These are phyloP conservation scores for Baorangia bicolor DNA, from an alignment of 768 basidiomycete species.

Conservation along the genomic window DNA sequence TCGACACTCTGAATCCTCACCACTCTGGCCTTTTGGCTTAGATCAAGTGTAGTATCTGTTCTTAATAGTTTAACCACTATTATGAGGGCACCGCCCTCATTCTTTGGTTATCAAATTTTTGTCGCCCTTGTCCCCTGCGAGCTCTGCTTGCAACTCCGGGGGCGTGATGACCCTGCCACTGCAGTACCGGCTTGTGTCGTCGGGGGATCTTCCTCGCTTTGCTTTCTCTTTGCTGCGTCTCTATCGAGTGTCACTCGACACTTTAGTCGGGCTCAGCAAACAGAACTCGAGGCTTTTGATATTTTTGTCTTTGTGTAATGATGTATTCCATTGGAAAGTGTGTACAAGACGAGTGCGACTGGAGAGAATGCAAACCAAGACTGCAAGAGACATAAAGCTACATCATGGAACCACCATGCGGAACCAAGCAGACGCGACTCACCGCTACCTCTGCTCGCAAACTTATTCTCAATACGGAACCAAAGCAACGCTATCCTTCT, in stretches of 20 bases:
- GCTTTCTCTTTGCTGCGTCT: slow-evolving; percentile 20
- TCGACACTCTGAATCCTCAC: slow-evolving; percentile 15
- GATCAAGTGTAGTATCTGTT: slow-evolving; percentile 81
- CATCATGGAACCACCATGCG: no score
- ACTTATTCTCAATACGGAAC: slow-evolving; percentile 6
- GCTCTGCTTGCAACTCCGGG: slow-evolving; percentile 45
- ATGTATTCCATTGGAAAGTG: no score
- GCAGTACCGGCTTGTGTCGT: slow-evolving; percentile 56
- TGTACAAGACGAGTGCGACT: no score
- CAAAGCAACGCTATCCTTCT: slow-evolving; percentile 22
- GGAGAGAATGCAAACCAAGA: no score
- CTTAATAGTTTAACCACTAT: slow-evolving; percentile 61
- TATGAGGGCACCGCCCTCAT: slow-evolving; percentile 54
- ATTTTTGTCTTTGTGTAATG: no score
- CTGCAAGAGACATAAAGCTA: no score
- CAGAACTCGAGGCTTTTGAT: no score
- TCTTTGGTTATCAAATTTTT: slow-evolving; percentile 52
- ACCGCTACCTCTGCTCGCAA: no score
- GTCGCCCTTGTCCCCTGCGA: slow-evolving; percentile 23
- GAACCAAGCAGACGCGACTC: no score
- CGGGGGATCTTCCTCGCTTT: slow-evolving; percentile 44
- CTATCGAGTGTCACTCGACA: background rate
- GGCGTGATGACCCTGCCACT: slow-evolving; percentile 41
- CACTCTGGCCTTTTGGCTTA: slow-evolving; percentile 61
- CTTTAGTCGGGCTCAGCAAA: slow-evolving; percentile 10